A percentile compares a stretch with the other conserved stretches of the same genome.
These are phyloP conservation scores for Penicillium sp. DNA, from an alignment of 2,329 filamentous ascomycete genomes.

Conservation along the genomic window DNA sequence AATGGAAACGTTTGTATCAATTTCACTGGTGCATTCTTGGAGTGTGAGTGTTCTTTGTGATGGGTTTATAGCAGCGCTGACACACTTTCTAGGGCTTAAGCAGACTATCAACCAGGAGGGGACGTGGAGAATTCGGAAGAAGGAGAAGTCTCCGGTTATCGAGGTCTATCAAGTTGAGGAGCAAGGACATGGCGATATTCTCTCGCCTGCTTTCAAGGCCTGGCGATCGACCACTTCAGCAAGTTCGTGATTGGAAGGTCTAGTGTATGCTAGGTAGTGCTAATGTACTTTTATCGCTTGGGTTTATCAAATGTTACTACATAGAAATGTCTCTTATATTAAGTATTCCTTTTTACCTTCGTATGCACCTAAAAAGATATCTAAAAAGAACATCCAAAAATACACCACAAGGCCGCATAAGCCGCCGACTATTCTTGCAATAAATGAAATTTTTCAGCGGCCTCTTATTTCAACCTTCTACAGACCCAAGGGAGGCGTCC, in stretches of 20 bases:
- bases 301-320: background rate
- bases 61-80: background rate
- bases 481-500: background rate
- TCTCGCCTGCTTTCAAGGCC: conserved; percentile 73
- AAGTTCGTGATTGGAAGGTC: conserved; percentile 4
- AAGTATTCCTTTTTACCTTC: too few relatives aligned
- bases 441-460: background rate
- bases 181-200: conserved; percentile 70
- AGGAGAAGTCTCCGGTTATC: conserved; percentile 62
- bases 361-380: too few relatives aligned
- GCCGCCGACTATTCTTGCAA: too few relatives aligned
- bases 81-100: conserved; percentile 55
- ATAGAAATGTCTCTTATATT: too few relatives aligned
- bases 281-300: background rate
- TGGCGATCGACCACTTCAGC: conserved; percentile 53
- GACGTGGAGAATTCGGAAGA: conserved; percentile 76
- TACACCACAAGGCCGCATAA: too few relatives aligned
- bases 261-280: background rate
- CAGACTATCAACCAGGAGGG: conserved; percentile 65
- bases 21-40: conserved; percentile 75
- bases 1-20: conserved; percentile 94
- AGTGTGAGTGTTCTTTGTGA: conserved; percentile 57
- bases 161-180: conserved; percentile 74
- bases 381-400: too few relatives aligned
- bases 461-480: background rate